Base-by-base conservation (phyloP, 2,329 filamentous ascomycete species). In the Periglandula ipomoeae region DNA sequence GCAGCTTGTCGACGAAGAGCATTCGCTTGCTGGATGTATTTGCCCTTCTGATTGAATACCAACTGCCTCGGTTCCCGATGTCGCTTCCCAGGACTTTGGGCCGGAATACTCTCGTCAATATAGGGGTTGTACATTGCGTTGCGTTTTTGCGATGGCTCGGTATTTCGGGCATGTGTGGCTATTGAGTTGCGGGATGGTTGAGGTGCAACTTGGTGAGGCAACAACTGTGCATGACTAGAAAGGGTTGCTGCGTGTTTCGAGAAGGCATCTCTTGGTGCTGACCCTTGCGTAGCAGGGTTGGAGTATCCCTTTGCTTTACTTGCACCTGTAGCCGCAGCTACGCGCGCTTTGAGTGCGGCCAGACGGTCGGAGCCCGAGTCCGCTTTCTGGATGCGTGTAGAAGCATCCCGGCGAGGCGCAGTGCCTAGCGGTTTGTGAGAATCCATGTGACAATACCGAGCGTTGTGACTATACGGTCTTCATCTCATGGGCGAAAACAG, bases 11-110 rank as follows among this genome's bases (percentile, higher is more conserved):
- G 81, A 53, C 93, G 84, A 46, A 96, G 71, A 49, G 90, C 90
- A 64, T 88, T 91, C 7, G 87, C 93, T 68, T 97, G 91, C 55
- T 89, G 85, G 52, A 97, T 95, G 61, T 95, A 97, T 75, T 97
- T 97, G 47, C 93, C 93, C 65, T 95, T 94, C 58, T 90, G 84
- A 59, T 96, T 95, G 73, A 98, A 97, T 11, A 89, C 71, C 17
- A 98, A 75, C 55, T 87, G 82, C 51, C 87, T 82, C 10, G 88
- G 79, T 54, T 86, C 76, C 45, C 89, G 78, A 34, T 77, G 73
- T 58, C 84, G 87, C 27, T 63, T 59, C 65, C 73, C 53, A 61
- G 47, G 72, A 70, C 55, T 75, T 74, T 84, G 81, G 4, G 75
- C 70, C n/a, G 78, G 76, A 11, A 82, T 66, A 55, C 71, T 84